Conservation (phyloP, 495 filamentous ascomycete species). For the Jackrogersella multiformis region DNA sequence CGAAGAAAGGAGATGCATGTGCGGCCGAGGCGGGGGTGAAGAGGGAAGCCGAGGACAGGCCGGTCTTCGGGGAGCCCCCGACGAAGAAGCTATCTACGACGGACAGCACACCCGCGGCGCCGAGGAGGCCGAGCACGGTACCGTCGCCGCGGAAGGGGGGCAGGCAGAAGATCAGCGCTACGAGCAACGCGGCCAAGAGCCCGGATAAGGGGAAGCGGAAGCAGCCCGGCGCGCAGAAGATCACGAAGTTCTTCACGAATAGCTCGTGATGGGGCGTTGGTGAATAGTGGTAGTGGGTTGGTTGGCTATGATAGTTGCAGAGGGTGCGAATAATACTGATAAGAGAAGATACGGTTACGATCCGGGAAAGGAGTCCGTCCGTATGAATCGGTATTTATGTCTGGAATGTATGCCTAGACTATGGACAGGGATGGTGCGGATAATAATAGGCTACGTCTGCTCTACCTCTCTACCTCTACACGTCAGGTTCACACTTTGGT, state of each 20-base stretch:
- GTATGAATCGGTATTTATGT: no score
- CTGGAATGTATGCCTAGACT: no score
- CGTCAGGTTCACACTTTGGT: no score
- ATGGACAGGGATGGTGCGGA: no score
- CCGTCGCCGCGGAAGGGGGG: slow-evolving; percentile 27
- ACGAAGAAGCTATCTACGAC: slow-evolving; percentile 30
- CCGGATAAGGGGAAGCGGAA: slow-evolving; percentile 61
- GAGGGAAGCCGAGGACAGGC: slow-evolving; percentile 60
- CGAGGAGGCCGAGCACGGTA: slow-evolving; percentile 35
- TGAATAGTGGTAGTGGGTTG: no score
- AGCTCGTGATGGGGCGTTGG: slow-evolving; percentile 47
- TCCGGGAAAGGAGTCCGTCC: no score
- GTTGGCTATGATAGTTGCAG: no score
- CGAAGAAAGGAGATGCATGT: slow-evolving; percentile 29
- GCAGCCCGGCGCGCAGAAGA: slow-evolving; percentile 73
- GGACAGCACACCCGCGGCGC: slow-evolving; percentile 29
- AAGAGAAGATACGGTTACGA: no score
- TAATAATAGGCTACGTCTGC: no score
- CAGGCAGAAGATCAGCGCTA: slow-evolving; percentile 44
- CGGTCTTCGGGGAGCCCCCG: slow-evolving; percentile 53
- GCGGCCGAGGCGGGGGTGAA: slow-evolving; percentile 61
- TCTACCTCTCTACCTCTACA: no score
- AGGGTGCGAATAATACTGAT: no score
- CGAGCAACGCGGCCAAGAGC: slow-evolving; percentile 47
- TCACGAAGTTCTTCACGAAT: slow-evolving; percentile 85